Evolutionary conservation across 192 early-diverging fungal species (phyloP), one percentile per base, ranked within the genome.

Genomic region (Linnemannia zychae): DNA sequence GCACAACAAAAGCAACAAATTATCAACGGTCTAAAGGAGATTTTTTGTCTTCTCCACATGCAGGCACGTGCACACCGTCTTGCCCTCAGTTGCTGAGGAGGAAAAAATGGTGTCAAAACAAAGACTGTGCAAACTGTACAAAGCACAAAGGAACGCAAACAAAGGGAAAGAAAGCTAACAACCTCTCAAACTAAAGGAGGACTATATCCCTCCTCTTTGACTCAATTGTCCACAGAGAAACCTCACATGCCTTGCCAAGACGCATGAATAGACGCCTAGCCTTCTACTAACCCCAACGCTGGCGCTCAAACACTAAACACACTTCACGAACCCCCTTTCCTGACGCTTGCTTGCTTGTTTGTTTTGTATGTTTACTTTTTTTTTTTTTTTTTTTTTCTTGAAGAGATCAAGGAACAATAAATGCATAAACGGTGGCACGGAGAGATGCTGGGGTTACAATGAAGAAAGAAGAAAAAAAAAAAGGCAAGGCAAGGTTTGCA

Each of bases 31-130:
- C 40, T 44, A 9, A 28, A 60, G 13, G 7, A 28, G 13, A n/a
- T 63, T 28, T 28, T 37, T 40, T 68, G 22, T 68, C 67, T 68
- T 40, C 67, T 68, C 33, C 67, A 68, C 67, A 68, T 40, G 17
- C 37, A 68, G 20, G 67, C 67, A 22, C 67, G 38, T 24, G 38
- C 67, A 68, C 67, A 9, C 5, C 53, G 4, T 4, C 5, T 28
- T 15, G 16, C 53, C 5, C 24, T n/a, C 53, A 5, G 53, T 57
- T 4, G 22, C 11, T 28, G 38, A 18, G 67, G n/a, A 67, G 4
- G 11, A 67, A 6, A 40, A 37, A 69, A 69, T 4, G 11, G 33
- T 22, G 6, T 31, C 24, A 48, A 49, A 28, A 9, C 1, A 33
- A 57, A 7, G 34, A 20, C 34, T 0, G 33, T 20, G 28, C n/a